phyloP scores from a whole-genome alignment of 257 asterid species.

The Jacaranda mimosifolia region DNA sequence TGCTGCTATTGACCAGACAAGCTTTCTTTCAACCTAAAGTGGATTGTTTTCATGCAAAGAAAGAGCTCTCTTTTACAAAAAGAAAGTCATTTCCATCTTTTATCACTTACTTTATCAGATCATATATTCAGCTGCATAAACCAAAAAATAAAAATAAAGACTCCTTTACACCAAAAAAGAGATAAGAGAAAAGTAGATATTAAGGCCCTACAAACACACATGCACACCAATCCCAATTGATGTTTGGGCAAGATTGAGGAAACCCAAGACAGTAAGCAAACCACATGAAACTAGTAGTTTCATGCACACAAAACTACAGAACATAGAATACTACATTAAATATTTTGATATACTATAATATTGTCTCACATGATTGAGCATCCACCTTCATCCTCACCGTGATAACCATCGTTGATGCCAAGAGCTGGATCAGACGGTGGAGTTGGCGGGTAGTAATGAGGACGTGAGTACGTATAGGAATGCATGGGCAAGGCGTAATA shows the following conservation, averaged over 20 bases:
- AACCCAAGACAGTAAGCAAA: neutral
- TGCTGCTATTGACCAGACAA: too few species aligned
- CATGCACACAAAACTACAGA: neutral
- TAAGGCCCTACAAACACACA: neutral
- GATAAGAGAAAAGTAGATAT: neutral
- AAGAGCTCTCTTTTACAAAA: too few species aligned
- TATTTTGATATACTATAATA: neutral
- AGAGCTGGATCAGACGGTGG: slow-evolving; percentile 22
- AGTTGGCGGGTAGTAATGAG: slow-evolving; percentile 18
- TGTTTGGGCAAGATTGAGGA: neutral
- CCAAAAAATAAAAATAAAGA: neutral
- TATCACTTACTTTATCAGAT: slow-evolving; percentile 23
- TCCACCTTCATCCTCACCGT: slow-evolving; percentile 29
- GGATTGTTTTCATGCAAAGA: too few species aligned
- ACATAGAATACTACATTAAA: neutral
- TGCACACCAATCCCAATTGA: neutral
- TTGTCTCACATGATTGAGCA: slow-evolving; percentile 38
- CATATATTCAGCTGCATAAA: neutral
- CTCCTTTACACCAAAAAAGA: slow-evolving; percentile 10
- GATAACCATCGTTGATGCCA: slow-evolving; percentile 3
- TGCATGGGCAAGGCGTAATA: slow-evolving; percentile 36
- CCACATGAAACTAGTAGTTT: neutral
- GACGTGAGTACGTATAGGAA: slow-evolving; percentile 23
- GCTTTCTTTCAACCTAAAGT: too few species aligned
- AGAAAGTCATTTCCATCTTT: slow-evolving; percentile 15